Evolutionary conservation across 768 basidiomycete species (phyloP).

Genomic region (Cubamyces sp.): DNA sequence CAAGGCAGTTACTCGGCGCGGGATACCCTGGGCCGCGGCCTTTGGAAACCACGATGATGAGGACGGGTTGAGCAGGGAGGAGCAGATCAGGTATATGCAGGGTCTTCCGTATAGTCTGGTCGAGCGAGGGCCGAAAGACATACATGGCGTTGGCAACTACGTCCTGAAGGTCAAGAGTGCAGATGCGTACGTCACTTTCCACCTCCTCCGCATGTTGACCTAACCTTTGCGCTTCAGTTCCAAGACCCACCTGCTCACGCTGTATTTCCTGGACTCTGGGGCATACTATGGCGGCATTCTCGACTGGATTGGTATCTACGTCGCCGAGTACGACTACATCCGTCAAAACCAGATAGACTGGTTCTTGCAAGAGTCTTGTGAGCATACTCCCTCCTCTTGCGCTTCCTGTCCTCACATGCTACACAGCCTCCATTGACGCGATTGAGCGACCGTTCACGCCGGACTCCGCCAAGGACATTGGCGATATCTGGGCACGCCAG

Average conservation of each 20-base stretch:
- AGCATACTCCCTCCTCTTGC: constrained; percentile 4
- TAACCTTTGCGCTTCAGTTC: constrained; percentile 52
- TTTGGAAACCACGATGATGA: constrained; percentile 97
- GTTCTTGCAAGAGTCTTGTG: constrained; percentile 83
- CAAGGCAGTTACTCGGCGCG: constrained; percentile 67
- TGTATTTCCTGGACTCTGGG: constrained; percentile 93
- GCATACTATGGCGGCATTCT: constrained; percentile 65
- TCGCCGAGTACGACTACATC: constrained; percentile 88
- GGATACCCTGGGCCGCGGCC: constrained; percentile 88
- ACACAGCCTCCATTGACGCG: constrained; percentile 58
- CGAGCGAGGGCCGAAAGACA: constrained; percentile 75
- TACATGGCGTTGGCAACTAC: constrained; percentile 94
- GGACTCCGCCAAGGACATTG: constrained; percentile 73
- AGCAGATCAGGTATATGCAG: constrained; percentile 74
- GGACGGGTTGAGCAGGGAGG: constrained; percentile 59
- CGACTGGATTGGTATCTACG: constrained; percentile 65
- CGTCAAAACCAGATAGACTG: constrained; percentile 83
- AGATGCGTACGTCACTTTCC: constrained; percentile 65
- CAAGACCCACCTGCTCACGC: constrained; percentile 82
- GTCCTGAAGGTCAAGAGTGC: constrained; percentile 82
- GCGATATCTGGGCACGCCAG: constrained; percentile 66
- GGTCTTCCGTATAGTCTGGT: constrained; percentile 85
- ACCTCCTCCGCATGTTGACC: not conserved
- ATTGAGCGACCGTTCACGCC: constrained; percentile 87
- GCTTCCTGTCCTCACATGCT: too few relatives aligned